Base-by-base conservation (phyloP, 192 early-diverging fungal species). In the Backusella sp. region DNA sequence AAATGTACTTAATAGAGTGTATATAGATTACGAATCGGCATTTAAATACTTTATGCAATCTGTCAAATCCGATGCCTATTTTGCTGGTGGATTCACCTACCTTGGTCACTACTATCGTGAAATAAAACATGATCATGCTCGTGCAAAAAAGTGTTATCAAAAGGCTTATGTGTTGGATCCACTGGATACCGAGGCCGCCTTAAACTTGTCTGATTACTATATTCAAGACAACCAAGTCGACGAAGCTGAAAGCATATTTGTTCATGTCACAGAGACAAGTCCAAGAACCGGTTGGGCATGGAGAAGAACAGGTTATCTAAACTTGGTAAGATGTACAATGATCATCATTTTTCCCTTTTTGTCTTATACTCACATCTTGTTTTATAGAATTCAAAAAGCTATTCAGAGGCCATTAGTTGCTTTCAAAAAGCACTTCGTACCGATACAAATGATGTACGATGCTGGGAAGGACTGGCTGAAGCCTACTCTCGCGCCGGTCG, bases 401-500 rank as follows among this genome's bases (percentile, higher is more conserved):
- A 84, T 78, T 76, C 84, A 6, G 86, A 87, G 1, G 91, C 93
- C 2, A 91, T 91, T 34, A 73, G 77, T 19, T 85, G 88, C 5
- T 96, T 99, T 76, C 96, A 97, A 83, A 92, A 86, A 36, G 90
- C 94, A 0, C 79, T 99, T 52, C 88, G 94, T n/a, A 84, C 91
- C 0, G 89, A 94, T 73, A 76, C 91, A 28, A 85, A 86, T 3
- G 87, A 94, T 73, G 68, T 85, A 0, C 74, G 66, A 37, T 91
- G 86, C 52, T 94, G 96, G 96, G 85, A 96, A 83, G 92, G 92
- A 15, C 83, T 95, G 41, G 91, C 90, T 49, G 92, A 95, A 72
- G 88, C 91, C 6, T 95, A 95, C 68, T 80, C 86, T 41, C 86
- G 84, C 7, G 90, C 90, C 59, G 94, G 94, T 2, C 86, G 91